These are phyloP conservation scores for Nosema muscidifuracis DNA, from an alignment of 371 early-diverging fungal genomes.

Conservation along the genomic window DNA sequence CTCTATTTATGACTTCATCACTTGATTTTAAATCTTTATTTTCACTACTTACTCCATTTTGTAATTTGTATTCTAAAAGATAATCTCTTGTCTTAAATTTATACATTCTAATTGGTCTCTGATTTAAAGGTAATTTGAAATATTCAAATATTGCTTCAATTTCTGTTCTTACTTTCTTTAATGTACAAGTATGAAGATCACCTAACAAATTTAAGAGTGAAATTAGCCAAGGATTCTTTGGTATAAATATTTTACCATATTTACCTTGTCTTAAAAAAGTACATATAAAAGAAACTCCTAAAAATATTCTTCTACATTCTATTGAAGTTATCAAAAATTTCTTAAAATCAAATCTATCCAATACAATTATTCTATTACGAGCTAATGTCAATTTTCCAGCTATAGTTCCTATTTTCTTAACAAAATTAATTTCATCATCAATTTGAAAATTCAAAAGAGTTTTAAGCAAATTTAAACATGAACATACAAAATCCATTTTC, in stretches of 20 bases:
- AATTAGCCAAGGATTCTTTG: conserved; percentile 60
- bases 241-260: conserved; percentile 41
- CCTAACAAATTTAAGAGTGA: conserved; percentile 31
- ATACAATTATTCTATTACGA: conserved; percentile 36
- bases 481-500: conserved; percentile 2
- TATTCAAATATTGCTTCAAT: conserved; percentile 27
- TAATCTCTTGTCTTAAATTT: conserved; percentile 37
- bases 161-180: conserved; percentile 18
- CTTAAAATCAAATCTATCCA: conserved; percentile 51
- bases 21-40: no score
- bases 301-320: conserved; percentile 47
- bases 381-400: conserved; percentile 47
- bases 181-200: conserved; percentile 42
- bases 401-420: conserved; percentile 36
- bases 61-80: conserved; percentile 31
- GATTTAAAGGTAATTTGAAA: conserved; percentile 18
- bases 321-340: conserved; percentile 44
- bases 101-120: conserved; percentile 1
- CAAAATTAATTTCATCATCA: conserved; percentile 40
- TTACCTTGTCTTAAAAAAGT: conserved; percentile 45
- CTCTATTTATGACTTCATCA: background rate
- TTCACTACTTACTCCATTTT: background rate
- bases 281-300: conserved; percentile 37
- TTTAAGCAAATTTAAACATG: conserved; percentile 8
- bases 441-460: conserved; percentile 15